Base-by-base conservation (phyloP, 257 asterid genomes). In the Linaria vulgaris region DNA sequence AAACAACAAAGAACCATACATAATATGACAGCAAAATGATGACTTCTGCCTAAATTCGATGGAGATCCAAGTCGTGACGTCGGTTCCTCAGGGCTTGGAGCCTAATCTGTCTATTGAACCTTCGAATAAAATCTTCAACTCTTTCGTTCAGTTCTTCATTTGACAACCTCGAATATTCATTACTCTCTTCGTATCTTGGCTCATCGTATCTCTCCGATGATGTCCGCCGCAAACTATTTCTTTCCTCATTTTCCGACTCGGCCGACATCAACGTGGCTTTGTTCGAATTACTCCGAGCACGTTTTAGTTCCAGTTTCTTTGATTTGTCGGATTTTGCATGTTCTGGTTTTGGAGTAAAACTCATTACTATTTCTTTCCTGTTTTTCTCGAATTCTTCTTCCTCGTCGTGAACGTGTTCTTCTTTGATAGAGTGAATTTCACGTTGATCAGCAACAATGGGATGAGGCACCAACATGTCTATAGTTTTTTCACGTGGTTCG, bases 51-150 rank as follows among this genome's bases (percentile, higher is more conserved):
- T 56, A 59, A 38, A 65, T 69, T 20, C 66, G 51, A 20, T 59
- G 15, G 9, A 65, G n/a, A 12, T 47, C 39, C 21, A 16, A 56
- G 11, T 45, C 64, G 12, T 21, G 34, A 27, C 34, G 67, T 51
- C 70, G 49, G 67, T 56, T 57, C 47, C 34, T 68, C 19, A 56
- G 39, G 1, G 82, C 85, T 61, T 83, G 83, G 72, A 78, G 82
- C 80, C 87, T 76, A 60, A 83, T 86, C 70, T 86, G 85, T 62
- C 66, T 64, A 49, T 87, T 87, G 63, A 79, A 82, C 48, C 63
- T 75, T 61, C 62, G 71, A 63, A 87, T 87, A 54, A 87, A 87
- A 3, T 86, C 91, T 69, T 86, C 91, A 4, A 82, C 86, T 68
- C 86, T 78, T 58, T 57, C 73, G 51, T 87, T 87, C 57, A 87